Evolutionary conservation across 73 alveolate species (phyloP), one percentile per base, ranked within the genome.

Genomic region (Strombidium stylifer): DNA sequence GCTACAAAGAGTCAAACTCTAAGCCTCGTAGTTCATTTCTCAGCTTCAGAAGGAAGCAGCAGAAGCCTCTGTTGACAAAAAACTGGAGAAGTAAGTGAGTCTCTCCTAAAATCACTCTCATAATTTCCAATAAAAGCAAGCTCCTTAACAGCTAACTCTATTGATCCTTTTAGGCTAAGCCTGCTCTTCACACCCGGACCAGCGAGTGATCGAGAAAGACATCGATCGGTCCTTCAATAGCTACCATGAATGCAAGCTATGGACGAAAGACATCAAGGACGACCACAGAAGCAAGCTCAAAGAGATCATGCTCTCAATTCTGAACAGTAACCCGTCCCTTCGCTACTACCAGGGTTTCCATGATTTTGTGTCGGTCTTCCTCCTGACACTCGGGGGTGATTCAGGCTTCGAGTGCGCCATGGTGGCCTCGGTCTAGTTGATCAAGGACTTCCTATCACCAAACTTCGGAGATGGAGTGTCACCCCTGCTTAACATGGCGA

Each of bases 381-480:
- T 16, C 12, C 54, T 78, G 36, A 61, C 78, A 6, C 41, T 64
- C 18, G 78, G 65, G 1, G 58, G 45, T 20, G 45, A 64, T 32
- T 20, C 45, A 3, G 78, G 66, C 8, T 64, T 45, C 45, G 41
- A 64, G 23, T 42, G 66, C 26, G 18, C 78, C 3, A 65, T 37
- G 3, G 68, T 34, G 4, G 77, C 76, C 19, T 16, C 69, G 30
- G 40, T 62, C 7, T 35, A 31, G 19, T 50, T 52, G 32, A 78
- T 78, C 3, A 66, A 58, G 26, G 89, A 78, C 40, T 78, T 4
- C 41, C 41, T 78, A 56, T 49, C 56, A 24, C 44, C 62, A 10
- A 14, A 55, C 23, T 80, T 80, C 60, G 85, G 61, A 15, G 26
- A 14, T 3, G 91, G 91, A 2, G 69, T 80, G 18, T 46, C 60